These are phyloP conservation scores for Zalaria sp. DNA, from an alignment of 2,329 filamentous ascomycete genomes.

Conservation along the genomic window DNA sequence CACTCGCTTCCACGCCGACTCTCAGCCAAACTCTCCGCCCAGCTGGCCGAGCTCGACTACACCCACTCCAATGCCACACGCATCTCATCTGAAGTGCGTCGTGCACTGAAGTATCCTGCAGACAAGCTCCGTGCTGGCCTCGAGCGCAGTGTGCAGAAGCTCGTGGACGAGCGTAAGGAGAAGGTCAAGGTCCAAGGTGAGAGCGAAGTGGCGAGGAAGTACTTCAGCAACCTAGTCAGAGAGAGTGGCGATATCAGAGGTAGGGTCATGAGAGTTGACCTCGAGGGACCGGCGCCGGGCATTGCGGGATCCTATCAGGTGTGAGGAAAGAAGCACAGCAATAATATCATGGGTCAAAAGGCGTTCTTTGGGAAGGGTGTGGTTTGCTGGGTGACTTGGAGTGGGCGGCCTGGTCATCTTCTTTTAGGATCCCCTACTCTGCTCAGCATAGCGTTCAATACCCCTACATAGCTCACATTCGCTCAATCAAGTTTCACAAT, in stretches of 20 bases:
- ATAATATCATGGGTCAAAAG: no score
- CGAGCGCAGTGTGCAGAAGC: conserved; percentile 72
- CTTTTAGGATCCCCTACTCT: neutral
- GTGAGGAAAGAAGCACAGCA: neutral
- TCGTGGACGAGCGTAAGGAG: conserved; percentile 60
- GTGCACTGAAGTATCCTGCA: conserved; percentile 75
- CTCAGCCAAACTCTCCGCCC: conserved; percentile 67
- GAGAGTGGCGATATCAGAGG: conserved; percentile 36
- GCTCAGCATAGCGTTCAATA: neutral
- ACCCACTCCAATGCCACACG: conserved; percentile 77
- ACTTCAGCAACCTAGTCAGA: conserved; percentile 74
- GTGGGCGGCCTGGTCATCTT: neutral
- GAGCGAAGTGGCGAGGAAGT: conserved; percentile 76
- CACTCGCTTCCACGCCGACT: conserved; percentile 77
- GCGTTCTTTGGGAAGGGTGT: neutral
- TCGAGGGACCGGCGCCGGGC: conserved; percentile 36
- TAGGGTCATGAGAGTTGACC: conserved; percentile 36
- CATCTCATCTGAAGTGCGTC: conserved; percentile 74
- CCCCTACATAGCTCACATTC: neutral
- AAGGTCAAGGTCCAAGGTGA: conserved; percentile 69
- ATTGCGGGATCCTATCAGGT: conserved; percentile 21
- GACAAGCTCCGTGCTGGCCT: conserved; percentile 74
- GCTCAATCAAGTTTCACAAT: no score
- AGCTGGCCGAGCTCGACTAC: conserved; percentile 76
- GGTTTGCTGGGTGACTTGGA: neutral